Evolutionary conservation across 1,139 yeast genomes (phyloP), one percentile per base, ranked within the genome.

Genomic region (Scheffersomyces segobiensis): DNA sequence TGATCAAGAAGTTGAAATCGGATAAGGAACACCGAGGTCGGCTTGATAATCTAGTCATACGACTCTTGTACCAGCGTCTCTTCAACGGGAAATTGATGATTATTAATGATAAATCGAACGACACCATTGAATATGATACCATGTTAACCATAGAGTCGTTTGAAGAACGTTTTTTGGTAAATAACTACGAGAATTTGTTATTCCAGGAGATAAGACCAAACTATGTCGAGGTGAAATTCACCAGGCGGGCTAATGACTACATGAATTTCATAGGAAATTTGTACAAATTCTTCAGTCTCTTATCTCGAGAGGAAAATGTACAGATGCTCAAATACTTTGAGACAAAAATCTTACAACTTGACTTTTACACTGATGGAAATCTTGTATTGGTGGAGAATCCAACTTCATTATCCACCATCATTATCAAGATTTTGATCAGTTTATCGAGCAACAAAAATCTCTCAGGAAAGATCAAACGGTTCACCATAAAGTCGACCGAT

Each of bases 401-500:
- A 5, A 68, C 75, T 1, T 68, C 77, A 39, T 59, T 74, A 32
- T 63, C 74, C 53, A 69, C 73, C n/a, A 66, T 72, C 42, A 64
- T 76, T 2, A 64, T 76, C 53, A 69, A 69, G 53, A 70, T 70
- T 3, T 57, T 77, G 55, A 69, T 71, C 20, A 64, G 66, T 21
- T 58, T 76, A 14, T 64, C 75, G 22, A 58, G 56, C 46, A 63
- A 64, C 46, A 61, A 65, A 26, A 62, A 65, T 0, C 60, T 71
- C 48, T 65, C 65, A 19, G 60, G 58, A 12, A 74, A 76, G 56
- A 58, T 78, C 50, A 60, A 60, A 4, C 53, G 60, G 19, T 48
- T 79, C 2, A 66, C 76, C 22, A 70, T 79, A 26, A 62, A 63
- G 26, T 68, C 74, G 17, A 74, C 80, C n/a, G 79, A 78, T 56